These are phyloP conservation scores for Sordariomycetes sp. DNA, from an alignment of 2,329 filamentous ascomycete species.

Conservation along the genomic window DNA sequence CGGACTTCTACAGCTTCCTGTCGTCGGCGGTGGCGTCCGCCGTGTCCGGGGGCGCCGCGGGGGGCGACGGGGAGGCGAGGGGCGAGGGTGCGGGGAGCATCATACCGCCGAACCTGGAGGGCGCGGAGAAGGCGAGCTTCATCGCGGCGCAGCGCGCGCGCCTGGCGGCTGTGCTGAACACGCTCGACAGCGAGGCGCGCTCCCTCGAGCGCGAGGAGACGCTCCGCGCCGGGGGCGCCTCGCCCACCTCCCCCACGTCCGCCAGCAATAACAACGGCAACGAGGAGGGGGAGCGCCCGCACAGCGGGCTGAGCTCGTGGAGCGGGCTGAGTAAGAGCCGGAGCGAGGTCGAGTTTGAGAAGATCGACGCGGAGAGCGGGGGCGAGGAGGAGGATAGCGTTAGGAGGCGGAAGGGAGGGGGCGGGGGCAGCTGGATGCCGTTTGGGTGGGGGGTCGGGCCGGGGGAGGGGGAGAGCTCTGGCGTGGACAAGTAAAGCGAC, in stretches of 20 bases:
- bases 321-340: constrained; percentile 65
- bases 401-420: constrained; percentile 16
- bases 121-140: constrained; percentile 58
- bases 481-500: constrained; percentile 19
- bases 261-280: constrained; percentile 9
- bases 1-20: constrained; percentile 70
- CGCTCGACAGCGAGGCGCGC: constrained; percentile 69
- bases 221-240: constrained; percentile 14
- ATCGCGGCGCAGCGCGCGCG: constrained; percentile 71
- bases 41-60: constrained; percentile 20
- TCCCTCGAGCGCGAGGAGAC: constrained; percentile 36
- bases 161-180: constrained; percentile 62
- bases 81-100: constrained; percentile 28
- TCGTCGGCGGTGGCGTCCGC: constrained; percentile 62
- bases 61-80: too few species aligned
- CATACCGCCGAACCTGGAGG: constrained; percentile 58
- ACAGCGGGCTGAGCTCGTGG: constrained; percentile 35
- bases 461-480: constrained; percentile 22
- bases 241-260: too few species aligned
- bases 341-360: constrained; percentile 83
- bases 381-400: constrained; percentile 37
- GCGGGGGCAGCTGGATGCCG: constrained; percentile 34
- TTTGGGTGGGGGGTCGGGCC: constrained; percentile 29
- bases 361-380: constrained; percentile 67
- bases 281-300: constrained; percentile 21